Evolutionary conservation across 1,284 basidiomycete genomes (phyloP).

Genomic region (Ganoderma multipileum): DNA sequence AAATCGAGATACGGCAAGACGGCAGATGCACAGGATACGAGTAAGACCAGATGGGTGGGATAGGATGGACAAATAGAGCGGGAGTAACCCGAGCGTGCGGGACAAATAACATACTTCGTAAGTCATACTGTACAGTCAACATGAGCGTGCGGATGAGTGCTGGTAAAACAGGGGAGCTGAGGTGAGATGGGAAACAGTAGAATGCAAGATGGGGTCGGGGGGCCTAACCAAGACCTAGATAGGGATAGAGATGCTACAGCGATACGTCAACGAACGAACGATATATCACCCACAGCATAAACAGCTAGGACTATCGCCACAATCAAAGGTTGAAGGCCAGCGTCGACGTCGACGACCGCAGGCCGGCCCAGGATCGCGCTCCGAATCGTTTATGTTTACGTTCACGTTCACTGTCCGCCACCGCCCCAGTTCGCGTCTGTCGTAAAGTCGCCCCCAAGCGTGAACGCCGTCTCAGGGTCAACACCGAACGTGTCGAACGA

Average conservation of each 20-base stretch:
- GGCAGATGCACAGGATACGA: not conserved
- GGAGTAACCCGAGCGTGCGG: not conserved
- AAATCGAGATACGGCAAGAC: not conserved
- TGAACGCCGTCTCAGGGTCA: conserved; percentile 79
- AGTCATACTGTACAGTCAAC: conserved; percentile 12
- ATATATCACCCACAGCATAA: conserved; percentile 5
- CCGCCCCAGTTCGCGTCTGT: conserved; percentile 32
- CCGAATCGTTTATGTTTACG: not conserved
- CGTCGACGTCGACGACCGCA: not conserved
- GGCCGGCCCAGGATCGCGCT: not conserved
- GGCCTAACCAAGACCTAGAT: conserved; percentile 6
- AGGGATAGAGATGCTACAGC: conserved; percentile 16
- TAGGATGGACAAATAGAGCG: conserved; percentile 3
- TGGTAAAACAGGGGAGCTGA: not conserved
- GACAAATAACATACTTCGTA: conserved; percentile 6
- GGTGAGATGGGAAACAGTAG: not conserved
- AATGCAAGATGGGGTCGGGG: not conserved
- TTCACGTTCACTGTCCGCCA: conserved; percentile 12
- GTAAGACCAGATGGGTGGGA: not conserved
- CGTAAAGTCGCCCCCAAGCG: conserved; percentile 46
- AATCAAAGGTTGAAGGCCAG: not conserved
- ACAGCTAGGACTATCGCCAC: not conserved
- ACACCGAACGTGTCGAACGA: conserved; percentile 76
- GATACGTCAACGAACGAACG: not conserved
- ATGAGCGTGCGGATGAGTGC: not conserved